Percentiles rank a stretch among this genome's conserved stretches.
These are phyloP conservation scores for Beta vulgaris DNA, from an alignment of 148 eudicot genomes.

Conservation along the genomic window DNA sequence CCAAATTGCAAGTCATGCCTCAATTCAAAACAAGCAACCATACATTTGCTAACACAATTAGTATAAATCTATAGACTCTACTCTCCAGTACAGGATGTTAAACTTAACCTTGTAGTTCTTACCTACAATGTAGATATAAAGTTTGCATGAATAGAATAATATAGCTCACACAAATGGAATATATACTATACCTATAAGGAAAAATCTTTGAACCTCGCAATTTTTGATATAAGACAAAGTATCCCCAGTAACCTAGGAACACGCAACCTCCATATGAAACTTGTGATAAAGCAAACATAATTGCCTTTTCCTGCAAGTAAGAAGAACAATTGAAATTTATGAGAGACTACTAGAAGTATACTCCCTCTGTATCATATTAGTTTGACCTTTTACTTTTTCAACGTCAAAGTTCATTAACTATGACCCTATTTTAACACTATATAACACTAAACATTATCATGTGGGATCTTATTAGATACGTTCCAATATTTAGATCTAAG, in stretches of 20 bases:
- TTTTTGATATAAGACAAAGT: slow-evolving; percentile 56
- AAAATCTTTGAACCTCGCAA: slow-evolving; percentile 52
- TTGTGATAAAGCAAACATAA: slow-evolving; percentile 79
- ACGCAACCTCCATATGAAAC: slow-evolving; percentile 79
- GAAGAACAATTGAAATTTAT: no score
- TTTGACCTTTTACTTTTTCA: no score
- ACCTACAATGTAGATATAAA: background rate
- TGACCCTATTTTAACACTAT: no score
- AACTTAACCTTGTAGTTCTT: background rate
- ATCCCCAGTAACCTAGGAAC: slow-evolving; percentile 88
- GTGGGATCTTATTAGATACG: no score
- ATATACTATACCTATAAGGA: slow-evolving; percentile 64
- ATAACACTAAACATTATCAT: no score
- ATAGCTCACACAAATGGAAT: background rate
- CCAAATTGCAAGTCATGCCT: background rate
- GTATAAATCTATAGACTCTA: no score
- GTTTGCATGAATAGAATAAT: background rate
- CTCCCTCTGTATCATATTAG: no score
- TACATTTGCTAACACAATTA: background rate
- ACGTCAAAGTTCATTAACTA: no score
- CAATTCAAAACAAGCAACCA: slow-evolving; percentile 10
- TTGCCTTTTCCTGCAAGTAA: slow-evolving; percentile 74
- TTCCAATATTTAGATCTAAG: no score
- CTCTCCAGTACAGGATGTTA: background rate
- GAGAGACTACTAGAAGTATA: no score